Evolutionary conservation across 768 basidiomycete genomes (phyloP).

Genomic region (Boletus fagicola): DNA sequence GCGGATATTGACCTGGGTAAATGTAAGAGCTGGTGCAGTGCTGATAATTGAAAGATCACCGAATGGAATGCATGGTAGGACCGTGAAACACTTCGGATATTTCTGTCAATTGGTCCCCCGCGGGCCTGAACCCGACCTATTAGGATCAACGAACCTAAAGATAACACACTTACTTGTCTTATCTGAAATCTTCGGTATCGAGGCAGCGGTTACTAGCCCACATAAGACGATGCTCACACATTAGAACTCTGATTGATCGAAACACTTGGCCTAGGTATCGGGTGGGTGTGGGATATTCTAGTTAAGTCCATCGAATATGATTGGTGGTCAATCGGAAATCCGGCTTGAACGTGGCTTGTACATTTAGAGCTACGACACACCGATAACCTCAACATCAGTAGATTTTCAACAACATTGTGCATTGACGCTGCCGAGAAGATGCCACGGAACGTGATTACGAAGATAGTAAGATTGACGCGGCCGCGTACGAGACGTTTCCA

Average conservation of each 20-base stretch:
- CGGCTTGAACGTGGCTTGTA: neutral
- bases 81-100: neutral
- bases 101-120: neutral
- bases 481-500: neutral
- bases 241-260: neutral
- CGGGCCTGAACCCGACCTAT: neutral
- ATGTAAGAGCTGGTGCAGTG: neutral
- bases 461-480: neutral
- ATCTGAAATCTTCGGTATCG: neutral
- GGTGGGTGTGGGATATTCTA: slow-evolving; percentile 2
- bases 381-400: neutral
- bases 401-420: neutral
- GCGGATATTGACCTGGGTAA: neutral
- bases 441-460: neutral
- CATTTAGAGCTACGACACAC: neutral
- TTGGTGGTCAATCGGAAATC: neutral
- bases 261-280: neutral
- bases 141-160: neutral
- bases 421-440: neutral
- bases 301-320: neutral
- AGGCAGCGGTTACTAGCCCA: neutral
- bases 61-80: neutral
- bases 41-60: neutral
- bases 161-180: neutral
- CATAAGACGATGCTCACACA: neutral